Conservation (phyloP, 2,329 filamentous ascomycete genomes). For the Xylariaceae sp. region DNA sequence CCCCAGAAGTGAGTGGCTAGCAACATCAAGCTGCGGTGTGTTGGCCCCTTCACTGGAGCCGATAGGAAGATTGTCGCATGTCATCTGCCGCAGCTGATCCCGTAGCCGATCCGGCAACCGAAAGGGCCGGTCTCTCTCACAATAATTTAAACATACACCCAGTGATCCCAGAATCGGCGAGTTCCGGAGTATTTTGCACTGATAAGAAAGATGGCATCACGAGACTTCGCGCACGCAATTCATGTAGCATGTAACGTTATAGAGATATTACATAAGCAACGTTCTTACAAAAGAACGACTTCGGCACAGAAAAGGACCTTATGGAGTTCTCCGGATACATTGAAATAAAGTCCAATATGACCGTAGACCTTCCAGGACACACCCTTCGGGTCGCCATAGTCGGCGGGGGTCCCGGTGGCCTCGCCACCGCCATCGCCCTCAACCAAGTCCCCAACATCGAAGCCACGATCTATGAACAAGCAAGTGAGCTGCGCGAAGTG, state of each 20-base stretch:
- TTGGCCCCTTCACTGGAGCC: too few species aligned
- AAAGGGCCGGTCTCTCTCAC: too few species aligned
- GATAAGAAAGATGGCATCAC: neutral
- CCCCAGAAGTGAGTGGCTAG: too few species aligned
- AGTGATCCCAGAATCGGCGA: too few species aligned
- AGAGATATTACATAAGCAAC: slow-evolving; percentile 4
- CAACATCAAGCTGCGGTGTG: too few species aligned
- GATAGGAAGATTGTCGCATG: too few species aligned
- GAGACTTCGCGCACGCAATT: slow-evolving; percentile 16
- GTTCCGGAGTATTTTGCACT: neutral
- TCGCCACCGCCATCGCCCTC: slow-evolving; percentile 38
- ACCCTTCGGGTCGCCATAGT: slow-evolving; percentile 17
- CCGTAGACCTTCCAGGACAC: slow-evolving; percentile 9
- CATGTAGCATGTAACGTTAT: slow-evolving; percentile 21
- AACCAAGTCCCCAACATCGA: slow-evolving; percentile 32
- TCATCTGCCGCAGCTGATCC: too few species aligned
- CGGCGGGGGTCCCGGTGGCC: slow-evolving; percentile 17
- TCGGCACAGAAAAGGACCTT: neutral
- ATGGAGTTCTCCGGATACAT: neutral
- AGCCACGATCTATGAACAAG: slow-evolving; percentile 37
- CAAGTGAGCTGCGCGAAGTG: slow-evolving; percentile 35
- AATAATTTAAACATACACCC: too few species aligned
- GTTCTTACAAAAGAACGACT: neutral
- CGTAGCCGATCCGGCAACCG: too few species aligned
- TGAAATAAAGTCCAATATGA: slow-evolving; percentile 8